A percentile compares a stretch with the other conserved stretches of the same genome.
phyloP scores from a whole-genome alignment of 169 alveolate species.

The Plasmodium cynomolgi region DNA sequence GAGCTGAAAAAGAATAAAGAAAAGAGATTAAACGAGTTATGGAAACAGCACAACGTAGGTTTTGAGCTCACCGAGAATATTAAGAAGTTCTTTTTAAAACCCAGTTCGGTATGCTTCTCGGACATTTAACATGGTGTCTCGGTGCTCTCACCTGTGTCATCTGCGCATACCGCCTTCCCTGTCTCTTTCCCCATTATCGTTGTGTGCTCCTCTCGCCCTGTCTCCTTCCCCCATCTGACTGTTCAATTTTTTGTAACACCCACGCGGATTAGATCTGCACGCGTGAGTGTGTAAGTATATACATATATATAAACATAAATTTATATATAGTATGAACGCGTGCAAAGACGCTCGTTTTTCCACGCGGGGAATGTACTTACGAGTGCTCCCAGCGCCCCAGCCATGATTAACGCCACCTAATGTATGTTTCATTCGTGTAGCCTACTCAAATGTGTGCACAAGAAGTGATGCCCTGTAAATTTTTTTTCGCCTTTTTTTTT shows the following conservation, averaged over 20 bases:
- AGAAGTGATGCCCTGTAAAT: background rate
- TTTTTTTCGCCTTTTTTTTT: background rate
- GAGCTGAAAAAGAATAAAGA: conserved; percentile 60
- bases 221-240: background rate
- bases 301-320: conserved; percentile 3
- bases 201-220: background rate
- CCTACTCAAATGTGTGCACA: background rate
- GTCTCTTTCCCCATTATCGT: background rate
- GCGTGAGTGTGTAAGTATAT: background rate
- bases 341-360: background rate
- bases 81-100: conserved; percentile 42
- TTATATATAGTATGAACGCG: background rate
- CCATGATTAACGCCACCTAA: background rate
- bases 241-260: background rate
- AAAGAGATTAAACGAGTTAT: conserved; percentile 43
- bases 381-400: background rate
- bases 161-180: background rate
- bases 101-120: conserved; percentile 38
- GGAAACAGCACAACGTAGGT: conserved; percentile 58
- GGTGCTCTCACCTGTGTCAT: background rate
- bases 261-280: background rate
- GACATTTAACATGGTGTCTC: background rate
- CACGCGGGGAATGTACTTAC: background rate
- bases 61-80: conserved; percentile 56
- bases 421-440: background rate